Conservation (phyloP, 78 protist species). For the Planoprotostelium fungivorum region DNA sequence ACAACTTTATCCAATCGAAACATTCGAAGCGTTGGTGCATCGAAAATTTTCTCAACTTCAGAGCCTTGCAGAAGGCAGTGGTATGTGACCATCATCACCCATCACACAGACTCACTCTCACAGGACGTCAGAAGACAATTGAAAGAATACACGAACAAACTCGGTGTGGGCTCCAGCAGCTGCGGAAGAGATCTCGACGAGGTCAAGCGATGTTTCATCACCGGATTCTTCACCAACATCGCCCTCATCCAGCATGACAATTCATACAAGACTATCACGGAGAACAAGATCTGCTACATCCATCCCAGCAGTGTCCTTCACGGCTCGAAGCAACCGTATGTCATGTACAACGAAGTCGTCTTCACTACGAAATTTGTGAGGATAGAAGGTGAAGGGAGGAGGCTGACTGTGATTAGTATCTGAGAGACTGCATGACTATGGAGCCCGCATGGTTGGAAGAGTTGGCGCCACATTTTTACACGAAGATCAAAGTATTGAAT, state of each 20-base stretch:
- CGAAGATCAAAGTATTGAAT: neutral
- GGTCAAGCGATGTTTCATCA: conserved; percentile 41
- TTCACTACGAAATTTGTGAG: conserved; percentile 29
- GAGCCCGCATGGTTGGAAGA: neutral
- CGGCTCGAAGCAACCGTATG: conserved; percentile 29
- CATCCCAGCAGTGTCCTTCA: conserved; percentile 59
- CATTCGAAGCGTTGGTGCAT: conserved; percentile 39
- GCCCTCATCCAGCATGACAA: conserved; percentile 52
- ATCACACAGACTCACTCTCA: neutral
- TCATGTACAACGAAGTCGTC: conserved; percentile 51
- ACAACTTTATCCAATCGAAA: conserved; percentile 32
- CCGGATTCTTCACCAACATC: conserved; percentile 61
- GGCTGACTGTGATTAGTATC: neutral
- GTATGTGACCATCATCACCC: conserved; percentile 3
- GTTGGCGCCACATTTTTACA: neutral
- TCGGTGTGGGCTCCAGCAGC: conserved; percentile 5
- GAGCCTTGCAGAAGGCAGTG: conserved; percentile 48
- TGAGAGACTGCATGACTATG: neutral
- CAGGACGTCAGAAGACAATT: conserved; percentile 49
- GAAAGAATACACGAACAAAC: conserved; percentile 23
- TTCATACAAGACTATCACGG: conserved; percentile 49
- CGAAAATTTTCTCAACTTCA: conserved; percentile 38
- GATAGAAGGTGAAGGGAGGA: neutral
- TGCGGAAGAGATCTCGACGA: conserved; percentile 38
- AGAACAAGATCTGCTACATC: conserved; percentile 43